Conservation (phyloP, 805 yeast genomes). For the Saccharomycopsis sp. region DNA sequence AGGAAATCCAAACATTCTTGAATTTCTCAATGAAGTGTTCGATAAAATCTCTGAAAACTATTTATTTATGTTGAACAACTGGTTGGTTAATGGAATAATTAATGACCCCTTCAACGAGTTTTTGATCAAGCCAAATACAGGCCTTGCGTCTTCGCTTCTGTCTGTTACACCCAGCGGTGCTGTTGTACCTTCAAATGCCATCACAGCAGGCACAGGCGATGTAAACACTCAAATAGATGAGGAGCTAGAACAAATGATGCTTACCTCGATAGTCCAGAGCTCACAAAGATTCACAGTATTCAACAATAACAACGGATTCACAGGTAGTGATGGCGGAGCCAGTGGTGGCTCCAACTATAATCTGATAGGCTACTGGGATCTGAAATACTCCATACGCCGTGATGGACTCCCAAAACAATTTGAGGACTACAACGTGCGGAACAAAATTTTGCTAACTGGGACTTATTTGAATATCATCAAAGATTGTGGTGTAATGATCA, state of each 20-base stretch:
- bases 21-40: constrained; percentile 47
- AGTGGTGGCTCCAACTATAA: constrained; percentile 34
- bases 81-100: constrained; percentile 72
- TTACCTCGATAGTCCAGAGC: neutral
- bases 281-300: neutral
- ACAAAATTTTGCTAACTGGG: constrained; percentile 73
- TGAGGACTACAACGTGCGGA: constrained; percentile 43
- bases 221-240: constrained; percentile 22
- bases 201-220: neutral
- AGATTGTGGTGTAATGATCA: constrained; percentile 44
- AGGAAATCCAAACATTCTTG: constrained; percentile 57
- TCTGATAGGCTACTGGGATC: constrained; percentile 61
- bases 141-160: constrained; percentile 4
- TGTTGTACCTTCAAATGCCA: neutral
- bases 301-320: too few relatives aligned
- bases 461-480: constrained; percentile 70
- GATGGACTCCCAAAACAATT: constrained; percentile 74
- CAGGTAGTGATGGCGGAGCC: constrained; percentile 24
- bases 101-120: constrained; percentile 82
- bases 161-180: neutral
- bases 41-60: constrained; percentile 57
- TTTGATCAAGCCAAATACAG: constrained; percentile 43
- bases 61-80: constrained; percentile 59
- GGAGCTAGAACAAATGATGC: neutral
- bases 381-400: constrained; percentile 62